Conservation (phyloP, 192 early-diverging fungal species). For the Gigaspora rosea region DNA sequence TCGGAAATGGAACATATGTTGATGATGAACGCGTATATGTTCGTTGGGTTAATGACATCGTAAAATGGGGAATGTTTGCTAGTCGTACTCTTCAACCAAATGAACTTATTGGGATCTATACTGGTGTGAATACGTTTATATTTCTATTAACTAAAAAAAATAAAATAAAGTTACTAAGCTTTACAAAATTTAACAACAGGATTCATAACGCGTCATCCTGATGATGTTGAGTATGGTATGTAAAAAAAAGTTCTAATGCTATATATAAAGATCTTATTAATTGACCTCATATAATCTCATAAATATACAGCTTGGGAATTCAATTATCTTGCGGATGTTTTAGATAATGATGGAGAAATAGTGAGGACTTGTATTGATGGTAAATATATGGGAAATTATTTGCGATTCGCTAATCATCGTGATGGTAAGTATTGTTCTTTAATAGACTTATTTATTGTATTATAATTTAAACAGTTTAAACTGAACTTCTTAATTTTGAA, state of each 20-base stretch:
- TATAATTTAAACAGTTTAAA: neutral
- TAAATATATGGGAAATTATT: constrained; percentile 25
- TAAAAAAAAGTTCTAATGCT: neutral
- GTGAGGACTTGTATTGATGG: constrained; percentile 18
- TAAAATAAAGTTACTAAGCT: neutral
- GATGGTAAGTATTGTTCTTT: constrained; percentile 3
- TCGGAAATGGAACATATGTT: constrained; percentile 24
- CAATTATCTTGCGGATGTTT: constrained; percentile 23
- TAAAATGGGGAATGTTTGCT: constrained; percentile 30
- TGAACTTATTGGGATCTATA: constrained; percentile 17
- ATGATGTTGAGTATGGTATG: constrained; percentile 29
- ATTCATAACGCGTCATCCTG: neutral
- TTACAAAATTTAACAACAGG: neutral
- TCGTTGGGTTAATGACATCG: constrained; percentile 30
- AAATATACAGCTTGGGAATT: constrained; percentile 30
- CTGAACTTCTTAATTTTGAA: neutral
- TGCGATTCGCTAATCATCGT: constrained; percentile 28
- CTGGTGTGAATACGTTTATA: constrained; percentile 1
- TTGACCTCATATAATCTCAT: neutral
- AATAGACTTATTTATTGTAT: neutral
- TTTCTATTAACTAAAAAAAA: neutral
- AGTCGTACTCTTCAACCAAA: neutral
- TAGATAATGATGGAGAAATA: neutral
- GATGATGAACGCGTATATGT: constrained; percentile 28
- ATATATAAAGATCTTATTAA: neutral